A percentile compares a stretch with the other conserved stretches of the same genome.
phyloP scores from a whole-genome alignment of 2,329 filamentous ascomycete species.

The Boeremia lycopersici region DNA sequence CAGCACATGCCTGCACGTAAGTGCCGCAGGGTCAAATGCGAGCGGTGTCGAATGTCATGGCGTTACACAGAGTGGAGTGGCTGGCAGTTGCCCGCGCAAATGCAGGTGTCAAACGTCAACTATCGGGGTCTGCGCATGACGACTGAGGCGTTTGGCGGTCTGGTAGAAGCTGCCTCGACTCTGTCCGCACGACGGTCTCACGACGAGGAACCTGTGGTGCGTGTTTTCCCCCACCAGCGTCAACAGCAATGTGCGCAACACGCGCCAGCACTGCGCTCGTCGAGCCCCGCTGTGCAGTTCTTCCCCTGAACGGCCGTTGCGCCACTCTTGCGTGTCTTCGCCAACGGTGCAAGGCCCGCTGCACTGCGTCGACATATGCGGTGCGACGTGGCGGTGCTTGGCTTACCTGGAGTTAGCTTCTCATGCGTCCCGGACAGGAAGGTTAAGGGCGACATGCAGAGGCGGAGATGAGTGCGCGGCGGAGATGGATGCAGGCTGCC shows the following conservation, averaged over 20 bases:
- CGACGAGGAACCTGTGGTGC: no score
- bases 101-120: background rate
- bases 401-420: background rate
- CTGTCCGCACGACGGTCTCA: no score
- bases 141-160: conserved; percentile 8
- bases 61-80: background rate
- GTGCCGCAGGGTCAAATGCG: no score
- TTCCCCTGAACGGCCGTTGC: conserved; percentile 2
- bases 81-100: background rate
- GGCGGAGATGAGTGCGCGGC: background rate
- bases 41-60: background rate
- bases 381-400: conserved; percentile 7
- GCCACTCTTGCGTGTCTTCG: conserved; percentile 5
- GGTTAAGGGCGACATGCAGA: conserved; percentile 1
- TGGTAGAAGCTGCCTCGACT: background rate
- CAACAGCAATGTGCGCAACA: no score
- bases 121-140: background rate
- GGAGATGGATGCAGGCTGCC: background rate
- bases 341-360: no score
- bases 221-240: no score
- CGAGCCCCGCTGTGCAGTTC: no score
- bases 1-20: background rate
- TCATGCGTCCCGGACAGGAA: background rate
- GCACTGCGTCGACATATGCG: background rate
- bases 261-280: no score